Conservation (phyloP, 192 early-diverging fungal species). For the Endogone sp. region DNA sequence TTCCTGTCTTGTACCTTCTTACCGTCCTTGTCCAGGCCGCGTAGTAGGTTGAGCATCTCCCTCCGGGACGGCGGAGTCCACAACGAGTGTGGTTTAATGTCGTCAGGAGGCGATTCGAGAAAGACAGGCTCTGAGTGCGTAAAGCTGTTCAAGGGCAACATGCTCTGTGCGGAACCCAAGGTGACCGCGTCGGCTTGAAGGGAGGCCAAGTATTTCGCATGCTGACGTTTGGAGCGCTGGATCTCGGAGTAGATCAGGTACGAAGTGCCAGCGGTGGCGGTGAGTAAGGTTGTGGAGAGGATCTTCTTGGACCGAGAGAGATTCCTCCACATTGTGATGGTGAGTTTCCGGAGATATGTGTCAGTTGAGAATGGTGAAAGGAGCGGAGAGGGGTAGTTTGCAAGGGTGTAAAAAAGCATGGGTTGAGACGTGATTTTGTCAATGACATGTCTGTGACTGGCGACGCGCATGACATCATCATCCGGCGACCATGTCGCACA, state of each 20-base stretch:
- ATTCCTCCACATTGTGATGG: conserved; percentile 32
- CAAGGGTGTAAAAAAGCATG: too few species aligned
- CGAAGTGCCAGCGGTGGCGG: conserved; percentile 12
- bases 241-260: conserved; percentile 9
- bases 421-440: too few species aligned
- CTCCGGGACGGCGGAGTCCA: conserved; percentile 72
- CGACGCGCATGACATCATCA: too few species aligned
- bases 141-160: background rate
- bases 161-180: background rate
- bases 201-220: conserved; percentile 10
- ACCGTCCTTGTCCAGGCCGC: conserved; percentile 41
- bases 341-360: too few species aligned
- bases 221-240: conserved; percentile 6
- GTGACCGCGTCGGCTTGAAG: conserved; percentile 3
- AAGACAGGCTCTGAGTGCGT: conserved; percentile 1
- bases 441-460: too few species aligned
- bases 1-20: conserved; percentile 36
- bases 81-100: conserved; percentile 55
- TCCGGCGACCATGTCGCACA: too few species aligned
- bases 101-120: conserved; percentile 5
- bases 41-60: conserved; percentile 68
- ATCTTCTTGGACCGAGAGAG: conserved; percentile 25
- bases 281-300: conserved; percentile 9
- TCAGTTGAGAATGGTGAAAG: too few species aligned
- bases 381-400: too few species aligned